phyloP scores from a whole-genome alignment of 805 yeast species.

The Starmerella lactis-condensi region DNA sequence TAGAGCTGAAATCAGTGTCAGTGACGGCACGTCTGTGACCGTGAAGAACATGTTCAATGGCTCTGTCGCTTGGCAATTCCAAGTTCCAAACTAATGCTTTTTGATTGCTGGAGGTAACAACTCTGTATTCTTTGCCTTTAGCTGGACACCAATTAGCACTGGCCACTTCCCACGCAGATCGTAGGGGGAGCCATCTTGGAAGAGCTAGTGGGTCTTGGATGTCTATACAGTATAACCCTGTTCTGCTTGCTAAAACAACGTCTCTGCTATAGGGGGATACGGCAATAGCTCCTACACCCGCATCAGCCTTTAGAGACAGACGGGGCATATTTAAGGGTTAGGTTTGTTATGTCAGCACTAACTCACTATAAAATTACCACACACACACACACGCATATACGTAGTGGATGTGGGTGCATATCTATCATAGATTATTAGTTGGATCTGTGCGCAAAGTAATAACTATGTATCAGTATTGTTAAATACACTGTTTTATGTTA shows the following conservation, averaged over 20 bases:
- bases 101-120: slow-evolving; percentile 83
- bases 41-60: slow-evolving; percentile 74
- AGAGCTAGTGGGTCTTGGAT: slow-evolving; percentile 88
- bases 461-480: too few species aligned
- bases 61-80: slow-evolving; percentile 47
- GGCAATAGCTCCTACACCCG: slow-evolving; percentile 80
- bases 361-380: too few species aligned
- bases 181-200: slow-evolving; percentile 83
- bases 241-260: slow-evolving; percentile 72
- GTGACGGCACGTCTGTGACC: slow-evolving; percentile 87
- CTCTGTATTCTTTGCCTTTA: slow-evolving; percentile 67
- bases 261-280: slow-evolving; percentile 81
- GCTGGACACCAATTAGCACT: slow-evolving; percentile 99
- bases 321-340: slow-evolving; percentile 22
- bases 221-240: slow-evolving; percentile 79
- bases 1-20: slow-evolving; percentile 82
- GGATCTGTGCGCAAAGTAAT: too few species aligned
- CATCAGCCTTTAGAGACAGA: slow-evolving; percentile 70
- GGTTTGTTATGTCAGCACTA: not conserved
- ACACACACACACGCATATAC: too few species aligned
- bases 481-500: too few species aligned
- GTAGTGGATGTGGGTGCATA: too few species aligned
- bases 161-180: slow-evolving; percentile 95
- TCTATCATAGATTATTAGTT: too few species aligned
- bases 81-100: slow-evolving; percentile 91